These are phyloP conservation scores for Moniliophthora roreri DNA, from an alignment of 1,284 basidiomycete species.

Conservation along the genomic window DNA sequence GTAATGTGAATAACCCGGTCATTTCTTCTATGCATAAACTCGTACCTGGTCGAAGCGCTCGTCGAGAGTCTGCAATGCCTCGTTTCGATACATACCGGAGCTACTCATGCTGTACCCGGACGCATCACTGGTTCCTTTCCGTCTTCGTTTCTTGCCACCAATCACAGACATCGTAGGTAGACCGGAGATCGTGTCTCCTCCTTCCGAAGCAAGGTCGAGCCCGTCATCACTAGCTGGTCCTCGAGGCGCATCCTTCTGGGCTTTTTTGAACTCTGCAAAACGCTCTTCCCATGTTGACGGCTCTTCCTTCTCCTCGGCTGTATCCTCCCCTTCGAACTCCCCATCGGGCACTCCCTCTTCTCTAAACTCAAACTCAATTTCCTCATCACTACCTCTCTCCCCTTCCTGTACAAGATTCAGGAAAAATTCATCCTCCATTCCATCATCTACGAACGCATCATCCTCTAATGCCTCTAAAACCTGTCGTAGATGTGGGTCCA, in stretches of 20 bases:
- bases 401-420: slow-evolving; percentile 73
- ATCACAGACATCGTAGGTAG: slow-evolving; percentile 74
- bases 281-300: slow-evolving; percentile 67
- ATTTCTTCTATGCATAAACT: not conserved
- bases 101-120: slow-evolving; percentile 97
- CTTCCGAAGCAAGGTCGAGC: slow-evolving; percentile 67
- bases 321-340: slow-evolving; percentile 23
- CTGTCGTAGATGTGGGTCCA: slow-evolving; percentile 96
- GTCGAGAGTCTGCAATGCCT: slow-evolving; percentile 86
- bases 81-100: slow-evolving; percentile 93
- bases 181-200: slow-evolving; percentile 76
- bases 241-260: slow-evolving; percentile 29
- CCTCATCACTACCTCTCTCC: slow-evolving; percentile 56
- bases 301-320: slow-evolving; percentile 26
- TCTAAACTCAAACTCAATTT: slow-evolving; percentile 65
- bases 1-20: slow-evolving; percentile 17
- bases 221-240: slow-evolving; percentile 36
- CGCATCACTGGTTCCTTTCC: slow-evolving; percentile 79
- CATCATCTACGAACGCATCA: slow-evolving; percentile 88
- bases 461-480: slow-evolving; percentile 94
- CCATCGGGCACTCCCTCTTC: slow-evolving; percentile 54
- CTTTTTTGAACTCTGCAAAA: slow-evolving; percentile 77
- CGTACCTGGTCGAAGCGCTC: slow-evolving; percentile 91
- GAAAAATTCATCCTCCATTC: slow-evolving; percentile 73
- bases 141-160: slow-evolving; percentile 68